Base-by-base conservation (phyloP, 805 yeast species). In the Cyberlindnera americana region DNA sequence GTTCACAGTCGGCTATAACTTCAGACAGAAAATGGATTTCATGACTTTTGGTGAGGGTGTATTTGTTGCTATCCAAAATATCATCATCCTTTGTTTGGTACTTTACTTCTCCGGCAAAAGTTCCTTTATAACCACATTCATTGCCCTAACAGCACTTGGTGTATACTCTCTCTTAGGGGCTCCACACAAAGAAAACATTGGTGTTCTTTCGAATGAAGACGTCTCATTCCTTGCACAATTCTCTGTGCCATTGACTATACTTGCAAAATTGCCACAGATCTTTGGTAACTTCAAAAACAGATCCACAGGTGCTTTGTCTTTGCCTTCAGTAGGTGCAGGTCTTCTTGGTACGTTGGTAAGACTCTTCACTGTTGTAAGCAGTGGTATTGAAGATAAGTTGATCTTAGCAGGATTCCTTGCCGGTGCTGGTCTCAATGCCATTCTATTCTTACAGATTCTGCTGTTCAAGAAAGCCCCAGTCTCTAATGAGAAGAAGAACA, bases 261-360 rank as follows among this genome's bases (percentile, higher is more conserved):
- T 56, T 10, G 54, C 65, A 36, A 67, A 67, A 43, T 38, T 72
- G 11, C 75, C 75, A 0, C 75, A 71, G 48, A 69, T 69, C 15
- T 15, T 50, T 25, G 53, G 55, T 29, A 70, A 67, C 48, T 61
- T 57, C 49, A 46, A 48, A 30, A 52, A 53, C 26, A 64, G 60
- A 37, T 66, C 72, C 27, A 69, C 75, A 5, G 77, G 75, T 16
- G 65, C 65, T 40, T 49, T 68, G 40, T 57, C 69, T 11, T 53
- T 62, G 7, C 52, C 64, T 17, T 53, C 70, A 8, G 68, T 67
- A 16, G 56, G 61, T 38, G 66, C 60, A 23, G 62, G 64, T 29
- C 47, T 66, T 14, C 37, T 63, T 3, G 72, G 72, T 3, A 50
- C 66, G 3, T 38, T 64, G 7, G 69, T 67, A 2, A 55, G 73